A percentile compares a stretch with the other conserved stretches of the same genome.
phyloP scores from a whole-genome alignment of 805 yeast species.

The Candida maris region DNA sequence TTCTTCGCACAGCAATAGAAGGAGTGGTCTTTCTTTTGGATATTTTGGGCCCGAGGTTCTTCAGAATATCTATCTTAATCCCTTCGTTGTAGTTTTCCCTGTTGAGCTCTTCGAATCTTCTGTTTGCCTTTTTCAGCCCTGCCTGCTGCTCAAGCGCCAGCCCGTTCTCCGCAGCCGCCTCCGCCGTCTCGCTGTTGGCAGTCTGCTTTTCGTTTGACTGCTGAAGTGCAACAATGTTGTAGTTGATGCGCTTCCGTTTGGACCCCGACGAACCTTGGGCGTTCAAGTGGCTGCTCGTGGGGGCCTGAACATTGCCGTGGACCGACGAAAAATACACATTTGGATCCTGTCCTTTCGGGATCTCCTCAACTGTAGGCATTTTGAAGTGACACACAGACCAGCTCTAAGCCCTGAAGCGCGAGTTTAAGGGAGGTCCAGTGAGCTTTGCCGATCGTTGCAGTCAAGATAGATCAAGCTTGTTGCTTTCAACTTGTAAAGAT shows the following conservation, averaged over 20 bases:
- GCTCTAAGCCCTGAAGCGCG: no score
- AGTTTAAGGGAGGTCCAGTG: no score
- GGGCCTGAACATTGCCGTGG: constrained; percentile 15
- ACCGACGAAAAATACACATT: constrained; percentile 27
- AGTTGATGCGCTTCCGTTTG: constrained; percentile 32
- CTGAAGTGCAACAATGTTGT: constrained; percentile 28
- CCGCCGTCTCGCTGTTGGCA: constrained; percentile 21
- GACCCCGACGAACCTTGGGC: constrained; percentile 10
- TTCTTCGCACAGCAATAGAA: constrained; percentile 35
- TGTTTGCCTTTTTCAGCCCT: constrained; percentile 35
- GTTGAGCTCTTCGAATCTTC: constrained; percentile 39
- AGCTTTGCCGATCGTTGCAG: no score
- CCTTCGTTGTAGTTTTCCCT: constrained; percentile 42
- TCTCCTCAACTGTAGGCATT: constrained; percentile 30
- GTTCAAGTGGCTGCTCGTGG: constrained; percentile 3
- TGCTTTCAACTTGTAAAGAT: no score
- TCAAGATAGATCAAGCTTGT: no score
- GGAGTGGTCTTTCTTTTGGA: constrained; percentile 20
- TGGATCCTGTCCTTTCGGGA: constrained; percentile 25
- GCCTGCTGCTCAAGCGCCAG: constrained; percentile 24
- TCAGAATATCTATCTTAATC: constrained; percentile 38
- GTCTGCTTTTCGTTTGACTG: constrained; percentile 28
- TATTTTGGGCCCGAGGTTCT: constrained; percentile 16
- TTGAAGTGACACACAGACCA: no score
- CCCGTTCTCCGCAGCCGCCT: constrained; percentile 28